Conservation (phyloP, 257 asterid genomes). For the Cinchona pubescens region DNA sequence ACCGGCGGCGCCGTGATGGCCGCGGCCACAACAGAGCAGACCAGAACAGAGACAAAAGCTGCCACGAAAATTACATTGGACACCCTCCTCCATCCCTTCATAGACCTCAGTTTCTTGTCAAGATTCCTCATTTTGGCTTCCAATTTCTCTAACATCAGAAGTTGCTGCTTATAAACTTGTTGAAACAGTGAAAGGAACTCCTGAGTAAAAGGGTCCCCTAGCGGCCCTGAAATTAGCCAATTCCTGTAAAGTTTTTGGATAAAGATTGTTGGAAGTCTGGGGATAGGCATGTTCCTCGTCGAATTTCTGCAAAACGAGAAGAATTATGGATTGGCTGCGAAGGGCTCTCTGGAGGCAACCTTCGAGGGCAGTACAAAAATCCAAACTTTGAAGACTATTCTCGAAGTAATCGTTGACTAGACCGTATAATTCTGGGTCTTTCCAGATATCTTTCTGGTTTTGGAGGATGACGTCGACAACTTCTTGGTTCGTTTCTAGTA, state of each 20-base stretch:
- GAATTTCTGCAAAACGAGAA: conserved; percentile 51
- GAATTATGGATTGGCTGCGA: conserved; percentile 59
- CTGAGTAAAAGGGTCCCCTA: conserved; percentile 68
- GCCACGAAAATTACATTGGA: conserved; percentile 64
- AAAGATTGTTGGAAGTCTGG: conserved; percentile 19
- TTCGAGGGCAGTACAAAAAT: conserved; percentile 76
- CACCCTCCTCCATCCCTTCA: conserved; percentile 66
- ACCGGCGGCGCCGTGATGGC: conserved; percentile 79
- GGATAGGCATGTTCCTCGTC: conserved; percentile 41
- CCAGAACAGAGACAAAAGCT: conserved; percentile 60
- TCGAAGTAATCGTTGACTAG: conserved; percentile 83
- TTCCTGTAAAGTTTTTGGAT: conserved; percentile 59
- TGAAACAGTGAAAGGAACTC: conserved; percentile 58
- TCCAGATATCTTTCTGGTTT: conserved; percentile 69
- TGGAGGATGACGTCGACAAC: conserved; percentile 62
- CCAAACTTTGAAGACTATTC: conserved; percentile 65
- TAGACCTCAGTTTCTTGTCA: conserved; percentile 44
- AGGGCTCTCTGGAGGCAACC: conserved; percentile 61
- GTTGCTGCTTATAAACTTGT: conserved; percentile 50
- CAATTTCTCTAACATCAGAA: conserved; percentile 51
- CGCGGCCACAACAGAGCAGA: conserved; percentile 85
- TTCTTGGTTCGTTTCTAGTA: conserved; percentile 74
- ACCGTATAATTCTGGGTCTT: conserved; percentile 54
- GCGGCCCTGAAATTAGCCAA: conserved; percentile 51
- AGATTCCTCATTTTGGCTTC: conserved; percentile 52